Evolutionary conservation across 169 alveolate genomes (phyloP).

Genomic region (Cryptosporidium parvum): DNA sequence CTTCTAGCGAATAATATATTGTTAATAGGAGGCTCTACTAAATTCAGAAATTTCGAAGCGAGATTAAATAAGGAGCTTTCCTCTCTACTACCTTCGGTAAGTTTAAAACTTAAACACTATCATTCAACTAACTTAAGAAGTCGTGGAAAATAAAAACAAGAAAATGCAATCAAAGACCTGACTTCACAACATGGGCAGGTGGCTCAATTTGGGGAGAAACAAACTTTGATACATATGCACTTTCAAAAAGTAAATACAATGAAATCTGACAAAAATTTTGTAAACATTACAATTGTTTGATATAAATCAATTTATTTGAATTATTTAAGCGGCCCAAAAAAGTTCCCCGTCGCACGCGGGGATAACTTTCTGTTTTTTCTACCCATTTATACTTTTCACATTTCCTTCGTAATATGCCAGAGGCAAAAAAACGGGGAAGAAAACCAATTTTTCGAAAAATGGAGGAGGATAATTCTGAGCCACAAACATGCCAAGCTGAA

Average conservation of each 20-base stretch:
- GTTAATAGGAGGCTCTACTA: conserved; percentile 59
- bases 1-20: conserved; percentile 54
- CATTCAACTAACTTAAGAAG: not conserved
- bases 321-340: conserved; percentile 20
- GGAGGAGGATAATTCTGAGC: conserved; percentile 72
- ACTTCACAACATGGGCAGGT: conserved; percentile 54
- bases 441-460: conserved; percentile 45
- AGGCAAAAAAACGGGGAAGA: conserved; percentile 76
- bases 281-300: not conserved
- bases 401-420: conserved; percentile 76
- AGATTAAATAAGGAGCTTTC: conserved; percentile 33
- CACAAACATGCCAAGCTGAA: conserved; percentile 32
- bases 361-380: not conserved
- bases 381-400: conserved; percentile 24
- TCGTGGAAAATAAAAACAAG: conserved; percentile 38
- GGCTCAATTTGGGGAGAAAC: conserved; percentile 67
- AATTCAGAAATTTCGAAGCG: conserved; percentile 45
- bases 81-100: conserved; percentile 54
- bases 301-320: not conserved
- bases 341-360: conserved; percentile 76
- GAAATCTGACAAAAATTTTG: not conserved
- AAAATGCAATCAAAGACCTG: conserved; percentile 30
- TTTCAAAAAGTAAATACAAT: conserved; percentile 12
- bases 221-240: conserved; percentile 16
- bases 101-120: not conserved